Conservation (phyloP, 768 basidiomycete genomes). For the Auricularia sp. region DNA sequence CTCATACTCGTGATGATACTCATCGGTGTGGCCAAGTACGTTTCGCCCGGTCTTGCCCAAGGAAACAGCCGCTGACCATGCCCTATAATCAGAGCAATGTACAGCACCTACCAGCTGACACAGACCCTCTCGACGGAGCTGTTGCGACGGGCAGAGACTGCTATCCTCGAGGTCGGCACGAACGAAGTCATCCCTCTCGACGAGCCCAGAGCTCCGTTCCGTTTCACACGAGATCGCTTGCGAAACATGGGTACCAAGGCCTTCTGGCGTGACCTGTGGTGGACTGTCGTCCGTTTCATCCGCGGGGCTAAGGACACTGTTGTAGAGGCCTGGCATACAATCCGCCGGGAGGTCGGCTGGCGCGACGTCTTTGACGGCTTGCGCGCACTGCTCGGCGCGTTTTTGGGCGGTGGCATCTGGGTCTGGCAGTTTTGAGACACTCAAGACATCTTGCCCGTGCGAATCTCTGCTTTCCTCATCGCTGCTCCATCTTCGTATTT, state of each 20-base stretch:
- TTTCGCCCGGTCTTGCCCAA: not conserved
- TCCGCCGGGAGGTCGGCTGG: not conserved
- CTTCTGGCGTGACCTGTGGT: not conserved
- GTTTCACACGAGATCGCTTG: not conserved
- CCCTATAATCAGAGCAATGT: constrained; percentile 42
- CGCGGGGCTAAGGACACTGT: not conserved
- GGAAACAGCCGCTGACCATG: not conserved
- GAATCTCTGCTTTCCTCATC: too few relatives aligned
- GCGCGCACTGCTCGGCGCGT: not conserved
- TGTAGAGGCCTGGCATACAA: not conserved
- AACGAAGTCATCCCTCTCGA: not conserved
- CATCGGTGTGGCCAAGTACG: constrained; percentile 54
- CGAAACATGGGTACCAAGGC: not conserved
- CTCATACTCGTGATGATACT: constrained; percentile 53
- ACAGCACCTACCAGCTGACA: constrained; percentile 58
- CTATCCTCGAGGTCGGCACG: constrained; percentile 63
- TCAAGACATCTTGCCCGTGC: not conserved
- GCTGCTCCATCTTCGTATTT: too few relatives aligned
- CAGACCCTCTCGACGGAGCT: constrained; percentile 47
- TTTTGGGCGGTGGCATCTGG: not conserved
- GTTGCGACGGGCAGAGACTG: constrained; percentile 65
- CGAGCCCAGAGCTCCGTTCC: not conserved
- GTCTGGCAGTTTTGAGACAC: not conserved
- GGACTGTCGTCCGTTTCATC: not conserved
- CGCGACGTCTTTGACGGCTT: not conserved